Evolutionary conservation across 805 yeast genomes (phyloP), one percentile per base, ranked within the genome.

Genomic region (Cyberlindnera veronae): DNA sequence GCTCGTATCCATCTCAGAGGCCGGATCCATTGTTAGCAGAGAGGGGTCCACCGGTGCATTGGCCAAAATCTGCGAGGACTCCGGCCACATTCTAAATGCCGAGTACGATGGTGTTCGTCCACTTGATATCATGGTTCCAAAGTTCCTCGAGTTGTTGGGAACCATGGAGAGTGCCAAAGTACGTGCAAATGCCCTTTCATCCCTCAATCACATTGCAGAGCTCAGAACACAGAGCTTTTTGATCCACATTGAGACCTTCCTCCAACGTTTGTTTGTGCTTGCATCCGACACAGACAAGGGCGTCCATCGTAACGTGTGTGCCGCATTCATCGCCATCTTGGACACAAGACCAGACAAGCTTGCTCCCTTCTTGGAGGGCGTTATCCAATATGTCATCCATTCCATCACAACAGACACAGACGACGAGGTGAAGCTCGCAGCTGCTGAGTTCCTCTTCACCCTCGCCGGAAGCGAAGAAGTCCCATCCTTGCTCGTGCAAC

Each of bases 21-120:
- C 64, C 7, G 72, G 69, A 11, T 69, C 76, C 21, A 54, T 57
- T n/a, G 55, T 67, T 0, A 53, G 60, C 29, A 55, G 51, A 33
- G 88, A 81, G 51, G 90, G 93, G 30, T 85, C 95, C 1, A 76
- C 87, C 61, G 72, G 84, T 48, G 90, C 97, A 0, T 67, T 93
- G 45, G 71, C 84, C 28, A 88, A 90, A 60, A 84, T 93, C 36
- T 87, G 96, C 68, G 99, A 93, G 60, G 99, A 93, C 63, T 78
- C 86, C 20, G 78, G 80, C 8, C 66, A 68, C 33, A 63, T 74
- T 27, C 72, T 93, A 43, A 89, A 86, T 56, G 62, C 70, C 36
- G 84, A 79, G 43, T 76, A 77, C 62, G 68, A 74, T 40, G 84
- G 85, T 5, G 74, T 76, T 42, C 66, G 79, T 40, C 95, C 96